A percentile compares a stretch with the other conserved stretches of the same genome.
These are phyloP conservation scores for Xanthoceras sorbifolium DNA, from an alignment of 345 rosid genomes.

Conservation along the genomic window DNA sequence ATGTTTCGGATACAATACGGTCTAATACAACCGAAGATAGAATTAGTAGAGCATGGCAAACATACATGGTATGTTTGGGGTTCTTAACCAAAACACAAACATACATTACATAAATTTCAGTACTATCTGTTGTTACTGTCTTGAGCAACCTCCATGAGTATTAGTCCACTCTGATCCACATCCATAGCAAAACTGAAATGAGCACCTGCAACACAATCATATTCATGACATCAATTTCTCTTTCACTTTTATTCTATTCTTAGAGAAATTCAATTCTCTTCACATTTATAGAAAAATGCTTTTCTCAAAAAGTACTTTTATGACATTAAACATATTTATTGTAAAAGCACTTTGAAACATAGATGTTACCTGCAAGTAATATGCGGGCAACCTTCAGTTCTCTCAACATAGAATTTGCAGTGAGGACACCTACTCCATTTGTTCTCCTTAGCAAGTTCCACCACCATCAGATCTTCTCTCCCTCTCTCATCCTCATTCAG, in stretches of 20 bases:
- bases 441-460: slow-evolving; percentile 37
- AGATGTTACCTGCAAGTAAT: slow-evolving; percentile 46
- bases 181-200: slow-evolving; percentile 46
- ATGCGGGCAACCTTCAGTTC: slow-evolving; percentile 43
- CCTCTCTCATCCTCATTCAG: slow-evolving; percentile 44
- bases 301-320: not conserved
- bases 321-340: not conserved
- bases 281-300: too few species aligned
- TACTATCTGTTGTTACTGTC: too few species aligned
- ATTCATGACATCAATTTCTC: too few species aligned
- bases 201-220: slow-evolving; percentile 36
- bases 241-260: too few species aligned
- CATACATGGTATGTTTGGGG: too few species aligned
- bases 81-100: too few species aligned
- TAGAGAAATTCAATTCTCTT: too few species aligned
- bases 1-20: too few species aligned
- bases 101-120: too few species aligned
- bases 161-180: slow-evolving; percentile 38
- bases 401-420: slow-evolving; percentile 46
- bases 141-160: slow-evolving; percentile 35
- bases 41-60: too few species aligned
- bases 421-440: slow-evolving; percentile 53
- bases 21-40: too few species aligned
- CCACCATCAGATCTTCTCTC: slow-evolving; percentile 42
- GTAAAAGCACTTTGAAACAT: not conserved